A percentile compares a stretch with the other conserved stretches of the same genome.
Conservation (phyloP, 495 filamentous ascomycete species). For the Penicillium lividum region DNA sequence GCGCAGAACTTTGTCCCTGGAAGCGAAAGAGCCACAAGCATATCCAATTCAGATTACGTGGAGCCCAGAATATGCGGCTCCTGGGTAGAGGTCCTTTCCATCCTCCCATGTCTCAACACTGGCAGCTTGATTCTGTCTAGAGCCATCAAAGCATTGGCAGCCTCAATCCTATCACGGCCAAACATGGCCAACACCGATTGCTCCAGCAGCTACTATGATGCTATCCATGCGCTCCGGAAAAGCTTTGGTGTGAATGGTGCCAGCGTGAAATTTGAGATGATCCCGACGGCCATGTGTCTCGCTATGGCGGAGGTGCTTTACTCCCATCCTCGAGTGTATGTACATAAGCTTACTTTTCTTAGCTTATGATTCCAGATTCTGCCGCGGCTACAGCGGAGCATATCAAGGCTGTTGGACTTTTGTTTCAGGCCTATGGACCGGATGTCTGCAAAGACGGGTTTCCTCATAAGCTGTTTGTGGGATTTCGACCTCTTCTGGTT, state of each 20-base stretch:
- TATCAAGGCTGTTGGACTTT: slow-evolving; percentile 27
- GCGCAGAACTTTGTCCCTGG: slow-evolving; percentile 17
- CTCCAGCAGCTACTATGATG: slow-evolving; percentile 26
- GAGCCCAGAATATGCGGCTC: slow-evolving; percentile 38
- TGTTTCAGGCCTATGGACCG: slow-evolving; percentile 30
- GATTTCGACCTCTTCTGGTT: slow-evolving; percentile 36
- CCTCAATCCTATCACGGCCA: slow-evolving; percentile 22
- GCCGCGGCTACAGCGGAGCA: slow-evolving; percentile 27
- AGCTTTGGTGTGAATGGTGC: slow-evolving; percentile 17
- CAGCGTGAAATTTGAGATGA: slow-evolving; percentile 14
- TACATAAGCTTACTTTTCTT: neutral
- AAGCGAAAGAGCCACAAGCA: neutral
- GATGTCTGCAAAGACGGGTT: slow-evolving; percentile 24
- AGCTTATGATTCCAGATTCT: slow-evolving; percentile 33
- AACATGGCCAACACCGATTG: slow-evolving; percentile 12
- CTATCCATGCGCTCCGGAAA: slow-evolving; percentile 27
- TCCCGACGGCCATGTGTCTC: slow-evolving; percentile 41
- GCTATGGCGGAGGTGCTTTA: neutral
- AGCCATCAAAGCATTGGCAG: slow-evolving; percentile 33
- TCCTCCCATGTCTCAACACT: slow-evolving; percentile 14
- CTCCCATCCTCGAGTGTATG: slow-evolving; percentile 6
- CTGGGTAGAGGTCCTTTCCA: slow-evolving; percentile 40
- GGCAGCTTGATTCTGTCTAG: slow-evolving; percentile 19
- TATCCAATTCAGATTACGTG: slow-evolving; percentile 3
- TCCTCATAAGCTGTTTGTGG: slow-evolving; percentile 36